A percentile compares a stretch with the other conserved stretches of the same genome.
These are phyloP conservation scores for Suhomyces anneliseae DNA, from an alignment of 1,139 yeast genomes.

Conservation along the genomic window DNA sequence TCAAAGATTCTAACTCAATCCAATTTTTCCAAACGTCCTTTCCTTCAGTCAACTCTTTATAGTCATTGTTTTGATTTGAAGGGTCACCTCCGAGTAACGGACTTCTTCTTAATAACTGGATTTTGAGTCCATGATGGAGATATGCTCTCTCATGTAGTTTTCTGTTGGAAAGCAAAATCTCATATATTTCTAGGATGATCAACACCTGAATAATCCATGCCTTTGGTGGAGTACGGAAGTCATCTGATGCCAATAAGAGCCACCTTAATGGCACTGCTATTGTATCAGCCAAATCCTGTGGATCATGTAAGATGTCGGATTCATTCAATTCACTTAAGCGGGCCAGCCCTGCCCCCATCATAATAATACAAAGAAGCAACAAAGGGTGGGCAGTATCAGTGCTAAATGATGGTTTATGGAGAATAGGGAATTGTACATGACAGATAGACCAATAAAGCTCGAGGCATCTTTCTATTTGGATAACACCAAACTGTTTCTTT, in stretches of 20 bases:
- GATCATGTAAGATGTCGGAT: constrained; percentile 11
- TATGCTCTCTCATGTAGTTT: constrained; percentile 69
- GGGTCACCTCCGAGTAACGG: constrained; percentile 71
- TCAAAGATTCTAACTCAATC: constrained; percentile 33
- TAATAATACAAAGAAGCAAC: constrained; percentile 52
- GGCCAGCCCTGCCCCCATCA: constrained; percentile 43
- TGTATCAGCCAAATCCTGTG: constrained; percentile 25
- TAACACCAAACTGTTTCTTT: constrained; percentile 21
- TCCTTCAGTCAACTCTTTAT: constrained; percentile 5
- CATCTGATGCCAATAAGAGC: constrained; percentile 56
- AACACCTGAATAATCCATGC: constrained; percentile 67
- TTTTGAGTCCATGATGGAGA: constrained; percentile 71
- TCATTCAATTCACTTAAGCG: constrained; percentile 17
- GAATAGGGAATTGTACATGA: constrained; percentile 59
- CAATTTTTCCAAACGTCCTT: constrained; percentile 25
- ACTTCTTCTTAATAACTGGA: constrained; percentile 66
- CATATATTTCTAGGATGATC: constrained; percentile 60
- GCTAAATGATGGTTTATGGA: constrained; percentile 62
- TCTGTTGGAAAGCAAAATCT: constrained; percentile 46
- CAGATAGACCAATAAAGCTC: constrained; percentile 53
- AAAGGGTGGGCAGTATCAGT: constrained; percentile 51
- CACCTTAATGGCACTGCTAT: constrained; percentile 65
- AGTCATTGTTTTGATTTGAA: constrained; percentile 6
- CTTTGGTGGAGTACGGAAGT: constrained; percentile 53
- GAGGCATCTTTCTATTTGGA: constrained; percentile 25